These are phyloP conservation scores for Orbilia javanica DNA, from an alignment of 2,329 filamentous ascomycete species.

Conservation along the genomic window DNA sequence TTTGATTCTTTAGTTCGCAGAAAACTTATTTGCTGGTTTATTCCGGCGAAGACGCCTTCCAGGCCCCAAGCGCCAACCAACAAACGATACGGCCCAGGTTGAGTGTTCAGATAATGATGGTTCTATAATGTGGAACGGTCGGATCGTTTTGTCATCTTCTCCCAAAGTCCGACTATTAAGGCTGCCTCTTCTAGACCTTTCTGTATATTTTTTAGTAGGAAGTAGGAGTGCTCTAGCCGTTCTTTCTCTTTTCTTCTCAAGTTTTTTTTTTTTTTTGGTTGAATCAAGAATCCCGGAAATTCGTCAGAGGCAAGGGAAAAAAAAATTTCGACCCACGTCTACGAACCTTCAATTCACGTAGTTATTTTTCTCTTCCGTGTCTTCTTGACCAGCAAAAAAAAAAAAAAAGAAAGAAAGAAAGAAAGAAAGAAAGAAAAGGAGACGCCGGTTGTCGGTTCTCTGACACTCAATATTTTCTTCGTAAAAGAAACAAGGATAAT, in stretches of 20 bases:
- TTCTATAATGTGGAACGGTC: slow-evolving; percentile 51
- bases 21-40: slow-evolving; percentile 16
- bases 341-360: slow-evolving; percentile 58
- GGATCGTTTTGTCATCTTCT: slow-evolving; percentile 49
- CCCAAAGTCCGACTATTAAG: slow-evolving; percentile 15
- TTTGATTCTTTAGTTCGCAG: slow-evolving; percentile 19
- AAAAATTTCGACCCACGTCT: slow-evolving; percentile 48
- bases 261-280: no score
- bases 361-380: slow-evolving; percentile 31
- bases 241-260: slow-evolving; percentile 1
- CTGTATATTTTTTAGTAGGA: slow-evolving; percentile 21
- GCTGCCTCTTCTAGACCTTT: slow-evolving; percentile 26
- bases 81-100: slow-evolving; percentile 30
- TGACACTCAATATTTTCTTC: slow-evolving; percentile 50
- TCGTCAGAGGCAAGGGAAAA: slow-evolving; percentile 30
- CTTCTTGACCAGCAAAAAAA: slow-evolving; percentile 33
- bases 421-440: no score
- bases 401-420: no score
- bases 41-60: slow-evolving; percentile 30
- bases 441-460: slow-evolving; percentile 17
- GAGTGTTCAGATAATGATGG: slow-evolving; percentile 29
- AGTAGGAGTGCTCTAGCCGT: slow-evolving; percentile 3
- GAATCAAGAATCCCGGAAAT: slow-evolving; percentile 37
- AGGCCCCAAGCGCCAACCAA: slow-evolving; percentile 42
- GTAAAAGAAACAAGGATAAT: slow-evolving; percentile 30